Evolutionary conservation across 2,329 filamentous ascomycete genomes (phyloP).

Genomic region (Dothistroma pini): DNA sequence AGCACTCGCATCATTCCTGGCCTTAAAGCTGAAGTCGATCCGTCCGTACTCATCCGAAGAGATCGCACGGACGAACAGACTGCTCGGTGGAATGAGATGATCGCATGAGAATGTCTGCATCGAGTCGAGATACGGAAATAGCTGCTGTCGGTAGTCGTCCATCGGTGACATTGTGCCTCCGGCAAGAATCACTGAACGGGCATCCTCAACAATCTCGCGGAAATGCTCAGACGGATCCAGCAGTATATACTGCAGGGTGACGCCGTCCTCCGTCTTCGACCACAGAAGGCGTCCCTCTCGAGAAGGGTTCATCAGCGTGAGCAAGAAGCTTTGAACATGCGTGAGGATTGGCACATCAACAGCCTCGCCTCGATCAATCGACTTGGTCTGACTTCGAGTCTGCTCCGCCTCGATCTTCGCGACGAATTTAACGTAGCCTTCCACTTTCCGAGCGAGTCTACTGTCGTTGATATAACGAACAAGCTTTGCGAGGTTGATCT

Average conservation of each 20-base stretch:
- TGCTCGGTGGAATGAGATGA: slow-evolving; percentile 82
- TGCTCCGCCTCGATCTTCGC: slow-evolving; percentile 45
- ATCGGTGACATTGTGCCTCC: slow-evolving; percentile 99
- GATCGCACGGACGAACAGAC: slow-evolving; percentile 75
- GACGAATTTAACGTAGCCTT: slow-evolving; percentile 71
- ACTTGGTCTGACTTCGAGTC: slow-evolving; percentile 11
- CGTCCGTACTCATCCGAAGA: slow-evolving; percentile 43
- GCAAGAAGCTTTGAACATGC: slow-evolving; percentile 66
- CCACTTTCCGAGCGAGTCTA: slow-evolving; percentile 89
- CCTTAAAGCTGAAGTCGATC: slow-evolving; percentile 88
- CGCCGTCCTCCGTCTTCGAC: slow-evolving; percentile 45
- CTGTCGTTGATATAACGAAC: slow-evolving; percentile 85
- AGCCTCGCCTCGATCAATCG: not conserved
- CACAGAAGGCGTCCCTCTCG: slow-evolving; percentile 61
- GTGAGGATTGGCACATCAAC: slow-evolving; percentile 51
- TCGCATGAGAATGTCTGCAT: slow-evolving; percentile 86
- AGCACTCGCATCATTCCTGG: slow-evolving; percentile 64
- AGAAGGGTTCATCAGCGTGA: slow-evolving; percentile 82
- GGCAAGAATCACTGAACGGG: slow-evolving; percentile 82
- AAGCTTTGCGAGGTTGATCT: slow-evolving; percentile 90
- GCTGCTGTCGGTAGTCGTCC: slow-evolving; percentile 78
- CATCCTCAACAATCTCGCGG: slow-evolving; percentile 76
- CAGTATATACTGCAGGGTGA: slow-evolving; percentile 76
- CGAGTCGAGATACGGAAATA: slow-evolving; percentile 70
- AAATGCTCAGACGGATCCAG: slow-evolving; percentile 91